Evolutionary conservation across 192 early-diverging fungal genomes (phyloP).

Genomic region (Coemansia sp.): DNA sequence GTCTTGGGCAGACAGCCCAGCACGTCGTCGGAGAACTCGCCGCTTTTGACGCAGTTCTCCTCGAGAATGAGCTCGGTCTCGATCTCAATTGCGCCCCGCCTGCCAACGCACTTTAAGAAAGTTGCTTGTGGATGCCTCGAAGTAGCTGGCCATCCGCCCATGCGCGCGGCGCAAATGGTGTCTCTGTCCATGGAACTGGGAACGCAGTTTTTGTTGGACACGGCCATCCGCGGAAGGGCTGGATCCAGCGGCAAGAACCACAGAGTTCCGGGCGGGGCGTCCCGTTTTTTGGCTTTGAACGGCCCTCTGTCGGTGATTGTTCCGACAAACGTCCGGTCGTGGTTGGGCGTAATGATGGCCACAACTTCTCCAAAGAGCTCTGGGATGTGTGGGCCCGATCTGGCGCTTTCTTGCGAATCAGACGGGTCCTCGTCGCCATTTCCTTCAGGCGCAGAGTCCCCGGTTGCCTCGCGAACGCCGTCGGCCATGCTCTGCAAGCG

Average conservation of each 20-base stretch:
- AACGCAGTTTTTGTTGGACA: constrained; percentile 2
- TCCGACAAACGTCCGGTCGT: constrained; percentile 29
- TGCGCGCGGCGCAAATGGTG: constrained; percentile 16
- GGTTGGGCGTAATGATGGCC: constrained; percentile 26
- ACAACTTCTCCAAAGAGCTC: constrained; percentile 31
- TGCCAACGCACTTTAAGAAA: constrained; percentile 60
- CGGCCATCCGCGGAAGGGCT: constrained; percentile 27
- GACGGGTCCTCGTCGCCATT: not conserved
- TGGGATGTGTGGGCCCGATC: not conserved
- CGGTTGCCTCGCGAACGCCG: not conserved
- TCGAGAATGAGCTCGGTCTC: constrained; percentile 82
- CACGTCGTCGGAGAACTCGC: constrained; percentile 71
- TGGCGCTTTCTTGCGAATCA: not conserved
- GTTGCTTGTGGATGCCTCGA: constrained; percentile 18
- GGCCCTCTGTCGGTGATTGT: constrained; percentile 12
- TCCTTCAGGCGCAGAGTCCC: not conserved
- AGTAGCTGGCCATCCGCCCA: constrained; percentile 17
- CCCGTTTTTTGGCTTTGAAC: not conserved
- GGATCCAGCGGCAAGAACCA: constrained; percentile 32
- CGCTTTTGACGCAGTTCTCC: constrained; percentile 73
- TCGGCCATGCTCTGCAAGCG: constrained; percentile 65
- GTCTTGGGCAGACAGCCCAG: constrained; percentile 68
- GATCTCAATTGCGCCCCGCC: constrained; percentile 70
- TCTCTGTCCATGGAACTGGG: not conserved
- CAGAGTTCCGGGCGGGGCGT: constrained; percentile 7